Base-by-base conservation (phyloP, 768 basidiomycete species). In the Psilocybe cyanescens region DNA sequence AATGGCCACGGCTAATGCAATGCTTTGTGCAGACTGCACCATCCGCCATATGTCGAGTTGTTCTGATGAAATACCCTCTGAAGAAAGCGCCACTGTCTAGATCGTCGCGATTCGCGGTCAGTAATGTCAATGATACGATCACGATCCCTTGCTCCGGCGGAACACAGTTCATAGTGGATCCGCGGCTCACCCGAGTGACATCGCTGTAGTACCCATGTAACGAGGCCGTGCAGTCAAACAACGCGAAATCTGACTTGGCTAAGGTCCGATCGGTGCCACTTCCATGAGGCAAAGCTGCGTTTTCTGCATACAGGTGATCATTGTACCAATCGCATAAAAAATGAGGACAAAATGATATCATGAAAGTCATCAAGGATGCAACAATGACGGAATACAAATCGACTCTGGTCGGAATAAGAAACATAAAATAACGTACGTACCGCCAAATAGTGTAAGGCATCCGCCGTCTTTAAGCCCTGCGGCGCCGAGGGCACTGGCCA, bases 211-310 rank as follows among this genome's bases (percentile, higher is more conserved):
- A 95, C 1, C 89, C 92, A 67, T 90, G 84, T 46, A 95, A 79
- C 14, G 79, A 78, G 1, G 86, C 91, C 8, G 85, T 89, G 55
- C 85, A 83, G 70, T 95, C 94, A 60, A 95, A 88, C 12, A 95
- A 78, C 9, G 88, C 81, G 59, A 92, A 83, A 65, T 96, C 93
- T 4, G 78, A 68, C 56, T 75, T 70, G 1, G 72, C 75, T 11
- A 95, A 78, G 0, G 68, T 67, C 33, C 87, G 83, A 69, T 95
- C 90, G 0, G 88, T 88, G 2, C 92, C 91, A 39, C 82, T 80
- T 5, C 93, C 95, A 71, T 95, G 94, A 3, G 93, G 94, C 24
- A 93, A 83, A 2, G 92, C 93, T 4, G 92, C 94, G 66, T 95
- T 91, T 61, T 90, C 94, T 95, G 71, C 9, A 52, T 57, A 30